Conservation (phyloP, 345 rosid genomes). For the Cardamine chenopodiifolia region DNA sequence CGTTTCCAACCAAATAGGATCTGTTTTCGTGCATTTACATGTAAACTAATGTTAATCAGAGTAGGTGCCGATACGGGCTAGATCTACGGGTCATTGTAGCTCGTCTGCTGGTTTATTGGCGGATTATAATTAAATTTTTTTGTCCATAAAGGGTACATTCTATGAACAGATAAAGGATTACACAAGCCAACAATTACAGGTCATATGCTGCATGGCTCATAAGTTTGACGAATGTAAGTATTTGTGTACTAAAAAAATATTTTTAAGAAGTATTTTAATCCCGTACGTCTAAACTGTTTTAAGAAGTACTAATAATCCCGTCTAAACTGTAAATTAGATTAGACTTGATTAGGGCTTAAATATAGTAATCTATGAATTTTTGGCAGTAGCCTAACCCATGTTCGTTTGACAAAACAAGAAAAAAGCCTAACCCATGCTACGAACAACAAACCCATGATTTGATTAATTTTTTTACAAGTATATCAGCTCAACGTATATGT, state of each 20-base stretch:
- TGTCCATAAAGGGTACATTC: not conserved
- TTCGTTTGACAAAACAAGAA: too few species aligned
- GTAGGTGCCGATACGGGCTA: conserved; percentile 30
- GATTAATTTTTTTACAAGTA: not conserved
- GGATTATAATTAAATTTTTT: not conserved
- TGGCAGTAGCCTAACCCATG: not conserved
- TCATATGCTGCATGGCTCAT: not conserved
- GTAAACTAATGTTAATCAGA: conserved; percentile 3
- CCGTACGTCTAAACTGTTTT: too few species aligned
- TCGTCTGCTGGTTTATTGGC: not conserved
- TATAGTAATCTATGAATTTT: not conserved
- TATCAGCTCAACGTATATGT: not conserved
- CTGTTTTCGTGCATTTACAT: conserved; percentile 17
- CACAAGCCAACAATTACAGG: conserved; percentile 12
- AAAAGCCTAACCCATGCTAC: not conserved
- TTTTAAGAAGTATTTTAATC: not conserved
- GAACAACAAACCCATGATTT: not conserved
- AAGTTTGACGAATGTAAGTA: not conserved
- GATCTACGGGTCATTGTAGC: conserved; percentile 16
- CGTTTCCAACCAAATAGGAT: conserved; percentile 13
- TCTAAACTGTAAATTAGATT: not conserved
- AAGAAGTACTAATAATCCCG: not conserved
- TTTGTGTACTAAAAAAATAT: not conserved
- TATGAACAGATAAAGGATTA: not conserved
- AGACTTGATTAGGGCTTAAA: not conserved